phyloP scores from a whole-genome alignment of 495 filamentous ascomycete species.

The Hypoxylon trugodes region DNA sequence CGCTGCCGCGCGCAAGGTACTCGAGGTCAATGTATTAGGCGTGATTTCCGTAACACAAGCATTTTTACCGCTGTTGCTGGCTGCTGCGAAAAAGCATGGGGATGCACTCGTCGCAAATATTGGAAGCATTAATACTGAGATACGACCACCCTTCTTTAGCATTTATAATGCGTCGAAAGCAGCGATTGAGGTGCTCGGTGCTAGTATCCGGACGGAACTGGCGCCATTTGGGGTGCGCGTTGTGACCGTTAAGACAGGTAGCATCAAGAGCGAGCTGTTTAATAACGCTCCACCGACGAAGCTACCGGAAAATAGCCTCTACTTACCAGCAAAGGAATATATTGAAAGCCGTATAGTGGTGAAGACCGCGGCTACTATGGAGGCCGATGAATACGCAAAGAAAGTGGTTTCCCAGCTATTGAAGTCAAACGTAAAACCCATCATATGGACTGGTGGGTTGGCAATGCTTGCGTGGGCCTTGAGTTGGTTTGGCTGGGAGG shows the following conservation, averaged over 20 bases:
- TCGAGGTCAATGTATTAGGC: slow-evolving; percentile 65
- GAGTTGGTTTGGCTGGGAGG: slow-evolving; percentile 44
- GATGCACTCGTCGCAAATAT: slow-evolving; percentile 59
- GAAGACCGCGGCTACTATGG: not conserved
- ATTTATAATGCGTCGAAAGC: slow-evolving; percentile 65
- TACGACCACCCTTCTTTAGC: slow-evolving; percentile 46
- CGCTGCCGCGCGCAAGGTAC: slow-evolving; percentile 53
- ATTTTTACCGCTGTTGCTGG: slow-evolving; percentile 61
- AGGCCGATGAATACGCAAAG: slow-evolving; percentile 27
- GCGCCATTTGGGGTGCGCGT: slow-evolving; percentile 58
- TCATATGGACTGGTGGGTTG: slow-evolving; percentile 35
- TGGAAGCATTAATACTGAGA: slow-evolving; percentile 53
- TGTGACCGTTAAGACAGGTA: slow-evolving; percentile 44
- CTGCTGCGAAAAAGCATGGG: slow-evolving; percentile 23
- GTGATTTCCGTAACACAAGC: slow-evolving; percentile 60
- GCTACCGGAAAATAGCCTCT: slow-evolving; percentile 38
- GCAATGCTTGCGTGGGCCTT: slow-evolving; percentile 35
- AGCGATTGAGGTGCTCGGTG: slow-evolving; percentile 54
- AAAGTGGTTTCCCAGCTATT: slow-evolving; percentile 28
- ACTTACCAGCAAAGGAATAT: slow-evolving; percentile 30
- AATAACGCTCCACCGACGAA: slow-evolving; percentile 26
- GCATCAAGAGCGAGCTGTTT: slow-evolving; percentile 33
- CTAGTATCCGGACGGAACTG: slow-evolving; percentile 62
- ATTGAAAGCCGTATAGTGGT: slow-evolving; percentile 42
- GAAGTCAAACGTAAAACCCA: slow-evolving; percentile 20